Conservation (phyloP, 2,329 filamentous ascomycete species). For the Lachnellula suecica region DNA sequence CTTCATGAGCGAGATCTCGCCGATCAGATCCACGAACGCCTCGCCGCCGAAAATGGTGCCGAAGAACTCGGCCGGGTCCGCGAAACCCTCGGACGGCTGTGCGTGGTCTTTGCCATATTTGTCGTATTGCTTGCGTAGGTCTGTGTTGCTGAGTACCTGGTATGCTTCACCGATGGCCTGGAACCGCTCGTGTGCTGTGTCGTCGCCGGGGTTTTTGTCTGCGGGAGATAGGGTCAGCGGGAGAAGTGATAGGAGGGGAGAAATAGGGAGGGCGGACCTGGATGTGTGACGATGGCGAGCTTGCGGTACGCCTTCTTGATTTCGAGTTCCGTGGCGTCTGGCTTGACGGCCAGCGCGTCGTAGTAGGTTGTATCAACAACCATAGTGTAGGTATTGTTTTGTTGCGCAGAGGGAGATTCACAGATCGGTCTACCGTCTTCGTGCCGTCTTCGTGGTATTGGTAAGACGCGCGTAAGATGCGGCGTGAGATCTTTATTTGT, state of each 20-base stretch:
- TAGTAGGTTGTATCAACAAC: constrained; percentile 35
- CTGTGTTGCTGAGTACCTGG: constrained; percentile 81
- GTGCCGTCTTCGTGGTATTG: too few relatives aligned
- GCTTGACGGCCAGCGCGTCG: constrained; percentile 80
- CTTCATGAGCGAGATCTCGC: constrained; percentile 98
- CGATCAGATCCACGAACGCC: constrained; percentile 93
- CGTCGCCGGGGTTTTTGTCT: constrained; percentile 98
- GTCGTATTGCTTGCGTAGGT: constrained; percentile 90
- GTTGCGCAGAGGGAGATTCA: not conserved
- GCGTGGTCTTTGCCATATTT: constrained; percentile 96
- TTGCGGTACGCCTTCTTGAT: constrained; percentile 98
- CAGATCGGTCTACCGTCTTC: too few relatives aligned
- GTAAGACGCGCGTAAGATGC: not conserved
- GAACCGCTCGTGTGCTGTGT: constrained; percentile 90
- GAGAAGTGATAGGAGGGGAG: not conserved
- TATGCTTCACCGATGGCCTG: constrained; percentile 78
- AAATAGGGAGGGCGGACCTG: constrained; percentile 23
- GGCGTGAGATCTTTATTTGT: not conserved
- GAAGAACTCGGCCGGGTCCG: constrained; percentile 97
- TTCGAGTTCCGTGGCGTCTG: constrained; percentile 83
- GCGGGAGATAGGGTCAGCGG: constrained; percentile 10
- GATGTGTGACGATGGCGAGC: constrained; percentile 86
- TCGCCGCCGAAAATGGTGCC: constrained; percentile 97
- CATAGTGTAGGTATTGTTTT: constrained; percentile 22
- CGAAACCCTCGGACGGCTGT: constrained; percentile 87